phyloP scores from a whole-genome alignment of 163 green algal genomes.

The Chlamydomonas reinhardtii region DNA sequence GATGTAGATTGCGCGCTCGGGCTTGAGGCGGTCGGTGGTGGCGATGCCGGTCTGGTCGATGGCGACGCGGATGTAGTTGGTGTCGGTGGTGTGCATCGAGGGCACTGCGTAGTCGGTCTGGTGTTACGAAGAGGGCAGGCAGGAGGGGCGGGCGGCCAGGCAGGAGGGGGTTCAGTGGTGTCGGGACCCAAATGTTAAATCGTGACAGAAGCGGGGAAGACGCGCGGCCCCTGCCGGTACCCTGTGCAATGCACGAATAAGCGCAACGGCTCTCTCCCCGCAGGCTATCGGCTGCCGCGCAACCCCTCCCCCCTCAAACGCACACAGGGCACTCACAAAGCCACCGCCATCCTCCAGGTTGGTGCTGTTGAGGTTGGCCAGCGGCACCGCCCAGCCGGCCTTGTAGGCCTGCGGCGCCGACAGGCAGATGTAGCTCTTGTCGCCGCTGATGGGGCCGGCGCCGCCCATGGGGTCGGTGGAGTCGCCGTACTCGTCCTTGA shows the following conservation, averaged over 20 bases:
- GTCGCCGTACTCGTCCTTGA: conserved; percentile 25
- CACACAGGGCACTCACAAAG: too few species aligned
- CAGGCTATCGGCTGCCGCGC: too few species aligned
- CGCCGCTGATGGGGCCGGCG: neutral
- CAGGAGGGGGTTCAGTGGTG: too few species aligned
- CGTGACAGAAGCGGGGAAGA: too few species aligned
- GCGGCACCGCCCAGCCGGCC: conserved; percentile 16
- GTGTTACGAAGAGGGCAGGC: too few species aligned
- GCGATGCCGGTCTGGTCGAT: neutral
- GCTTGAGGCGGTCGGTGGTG: neutral
- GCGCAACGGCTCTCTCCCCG: too few species aligned
- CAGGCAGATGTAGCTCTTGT: conserved; percentile 6
- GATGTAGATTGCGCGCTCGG: conserved; percentile 1
- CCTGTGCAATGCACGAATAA: too few species aligned
- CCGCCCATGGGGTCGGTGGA: conserved; percentile 7
- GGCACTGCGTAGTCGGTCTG: neutral
- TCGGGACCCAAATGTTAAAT: too few species aligned
- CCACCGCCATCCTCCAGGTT: too few species aligned
- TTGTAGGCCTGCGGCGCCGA: conserved; percentile 33
- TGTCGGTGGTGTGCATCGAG: neutral
- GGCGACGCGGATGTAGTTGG: conserved; percentile 34
- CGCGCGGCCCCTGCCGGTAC: too few species aligned
- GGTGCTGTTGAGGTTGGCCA: neutral
- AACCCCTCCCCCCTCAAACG: too few species aligned
- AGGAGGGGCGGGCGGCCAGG: too few species aligned